These are phyloP conservation scores for Salix viminalis DNA, from an alignment of 345 rosid species.

Conservation along the genomic window DNA sequence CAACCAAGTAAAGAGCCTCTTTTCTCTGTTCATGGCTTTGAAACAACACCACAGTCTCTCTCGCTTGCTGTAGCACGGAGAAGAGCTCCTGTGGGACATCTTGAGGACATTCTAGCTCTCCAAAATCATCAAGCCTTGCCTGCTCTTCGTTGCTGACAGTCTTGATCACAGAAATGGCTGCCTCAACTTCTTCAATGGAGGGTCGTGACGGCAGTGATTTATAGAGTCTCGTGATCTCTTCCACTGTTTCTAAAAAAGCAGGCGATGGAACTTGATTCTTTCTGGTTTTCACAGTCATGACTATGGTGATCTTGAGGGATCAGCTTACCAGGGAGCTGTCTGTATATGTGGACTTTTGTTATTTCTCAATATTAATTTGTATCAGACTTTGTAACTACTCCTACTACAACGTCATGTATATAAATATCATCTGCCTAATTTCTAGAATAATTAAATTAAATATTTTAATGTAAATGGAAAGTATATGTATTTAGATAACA, in stretches of 20 bases:
- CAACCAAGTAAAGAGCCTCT: conserved; percentile 48
- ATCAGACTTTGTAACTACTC: neutral
- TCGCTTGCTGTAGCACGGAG: conserved; percentile 37
- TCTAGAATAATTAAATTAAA: neutral
- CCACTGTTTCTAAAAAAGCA: conserved; percentile 36
- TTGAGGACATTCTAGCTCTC: conserved; percentile 25
- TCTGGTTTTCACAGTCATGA: conserved; percentile 39
- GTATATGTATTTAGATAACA: neutral
- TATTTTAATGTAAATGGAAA: neutral
- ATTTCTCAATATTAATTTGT: neutral
- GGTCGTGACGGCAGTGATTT: conserved; percentile 58
- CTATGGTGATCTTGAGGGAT: neutral
- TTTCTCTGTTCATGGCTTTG: conserved; percentile 49
- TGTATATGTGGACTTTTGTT: neutral
- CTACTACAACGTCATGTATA: neutral
- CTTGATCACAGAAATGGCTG: conserved; percentile 47
- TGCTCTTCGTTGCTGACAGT: conserved; percentile 41
- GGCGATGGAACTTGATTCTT: conserved; percentile 31
- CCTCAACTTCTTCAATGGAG: conserved; percentile 53
- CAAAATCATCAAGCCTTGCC: conserved; percentile 44
- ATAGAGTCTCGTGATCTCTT: conserved; percentile 49
- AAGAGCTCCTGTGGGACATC: conserved; percentile 50
- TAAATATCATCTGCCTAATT: neutral
- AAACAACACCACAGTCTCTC: conserved; percentile 39
- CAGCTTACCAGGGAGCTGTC: neutral